These are phyloP conservation scores for Geotrichum klebahnii DNA, from an alignment of 1,139 yeast genomes.

Conservation along the genomic window DNA sequence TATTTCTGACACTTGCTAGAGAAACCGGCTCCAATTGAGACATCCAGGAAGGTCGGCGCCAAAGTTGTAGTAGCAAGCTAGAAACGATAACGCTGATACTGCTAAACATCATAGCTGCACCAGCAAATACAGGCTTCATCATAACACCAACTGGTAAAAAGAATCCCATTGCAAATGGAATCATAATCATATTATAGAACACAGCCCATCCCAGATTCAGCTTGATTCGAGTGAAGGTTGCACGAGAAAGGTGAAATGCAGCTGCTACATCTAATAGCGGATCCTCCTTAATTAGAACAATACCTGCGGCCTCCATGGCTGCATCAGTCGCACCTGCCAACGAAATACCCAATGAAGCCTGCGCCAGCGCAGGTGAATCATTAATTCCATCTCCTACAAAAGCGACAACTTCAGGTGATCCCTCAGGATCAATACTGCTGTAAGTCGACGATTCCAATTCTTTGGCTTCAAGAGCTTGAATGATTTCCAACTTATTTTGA, in stretches of 20 bases:
- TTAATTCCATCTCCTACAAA: slow-evolving; percentile 96
- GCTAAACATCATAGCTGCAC: slow-evolving; percentile 86
- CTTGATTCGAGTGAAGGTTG: slow-evolving; percentile 72
- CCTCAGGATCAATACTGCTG: slow-evolving; percentile 4
- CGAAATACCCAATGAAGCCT: slow-evolving; percentile 86
- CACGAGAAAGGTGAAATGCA: slow-evolving; percentile 66
- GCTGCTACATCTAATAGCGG: slow-evolving; percentile 66
- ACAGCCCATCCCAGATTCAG: slow-evolving; percentile 82
- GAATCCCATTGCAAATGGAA: slow-evolving; percentile 94
- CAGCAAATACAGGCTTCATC: slow-evolving; percentile 87
- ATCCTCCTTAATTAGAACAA: slow-evolving; percentile 53
- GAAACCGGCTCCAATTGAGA: no score
- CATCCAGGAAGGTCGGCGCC: slow-evolving; percentile 39
- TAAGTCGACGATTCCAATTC: slow-evolving; percentile 23
- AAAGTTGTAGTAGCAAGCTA: slow-evolving; percentile 56
- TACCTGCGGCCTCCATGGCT: slow-evolving; percentile 93
- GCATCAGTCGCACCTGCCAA: slow-evolving; percentile 90
- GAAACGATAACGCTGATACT: slow-evolving; percentile 84
- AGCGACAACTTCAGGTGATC: slow-evolving; percentile 47
- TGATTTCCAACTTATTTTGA: slow-evolving; percentile 64
- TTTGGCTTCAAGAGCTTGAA: slow-evolving; percentile 51
- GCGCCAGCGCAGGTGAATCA: slow-evolving; percentile 92
- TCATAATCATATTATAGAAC: slow-evolving; percentile 77
- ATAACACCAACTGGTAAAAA: slow-evolving; percentile 72
- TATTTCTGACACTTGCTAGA: no score